Evolutionary conservation across 768 basidiomycete species (phyloP).

Genomic region (Panaeolus cyanescens): DNA sequence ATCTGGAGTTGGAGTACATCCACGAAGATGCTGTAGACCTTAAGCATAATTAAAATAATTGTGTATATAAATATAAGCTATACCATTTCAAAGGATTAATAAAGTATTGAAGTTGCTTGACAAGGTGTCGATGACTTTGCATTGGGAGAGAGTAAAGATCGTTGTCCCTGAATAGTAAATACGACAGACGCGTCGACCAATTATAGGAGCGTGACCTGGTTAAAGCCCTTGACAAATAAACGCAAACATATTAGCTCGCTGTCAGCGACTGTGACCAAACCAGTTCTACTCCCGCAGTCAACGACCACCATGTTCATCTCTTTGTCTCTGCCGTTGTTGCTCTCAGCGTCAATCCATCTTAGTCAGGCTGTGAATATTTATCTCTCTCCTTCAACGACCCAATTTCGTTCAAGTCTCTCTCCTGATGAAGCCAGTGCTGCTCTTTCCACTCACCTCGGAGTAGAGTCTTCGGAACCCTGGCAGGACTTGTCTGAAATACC

Average conservation of each 20-base stretch:
- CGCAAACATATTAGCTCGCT: conserved; percentile 21
- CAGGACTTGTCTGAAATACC: conserved; percentile 31
- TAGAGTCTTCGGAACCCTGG: conserved; percentile 63
- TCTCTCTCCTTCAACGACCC: conserved; percentile 47
- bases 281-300: conserved; percentile 13
- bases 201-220: neutral
- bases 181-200: conserved; percentile 6
- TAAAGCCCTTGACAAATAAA: conserved; percentile 25
- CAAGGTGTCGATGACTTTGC: conserved; percentile 23
- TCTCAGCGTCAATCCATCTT: conserved; percentile 34
- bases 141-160: conserved; percentile 22
- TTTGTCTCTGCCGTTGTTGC: conserved; percentile 25
- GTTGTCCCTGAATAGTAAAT: conserved; percentile 10
- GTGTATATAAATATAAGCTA: conserved; percentile 5
- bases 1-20: conserved; percentile 12
- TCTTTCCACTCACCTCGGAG: conserved; percentile 70
- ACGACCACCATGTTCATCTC: conserved; percentile 25
- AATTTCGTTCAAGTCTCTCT: conserved; percentile 41
- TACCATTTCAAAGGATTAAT: conserved; percentile 34
- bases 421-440: conserved; percentile 58
- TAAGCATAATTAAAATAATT: conserved; percentile 1
- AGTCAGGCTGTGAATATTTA: conserved; percentile 60
- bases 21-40: conserved; percentile 27
- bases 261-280: conserved; percentile 2
- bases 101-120: conserved; percentile 18